These are phyloP conservation scores for Candida dajiaensis DNA, from an alignment of 805 yeast species.

Conservation along the genomic window DNA sequence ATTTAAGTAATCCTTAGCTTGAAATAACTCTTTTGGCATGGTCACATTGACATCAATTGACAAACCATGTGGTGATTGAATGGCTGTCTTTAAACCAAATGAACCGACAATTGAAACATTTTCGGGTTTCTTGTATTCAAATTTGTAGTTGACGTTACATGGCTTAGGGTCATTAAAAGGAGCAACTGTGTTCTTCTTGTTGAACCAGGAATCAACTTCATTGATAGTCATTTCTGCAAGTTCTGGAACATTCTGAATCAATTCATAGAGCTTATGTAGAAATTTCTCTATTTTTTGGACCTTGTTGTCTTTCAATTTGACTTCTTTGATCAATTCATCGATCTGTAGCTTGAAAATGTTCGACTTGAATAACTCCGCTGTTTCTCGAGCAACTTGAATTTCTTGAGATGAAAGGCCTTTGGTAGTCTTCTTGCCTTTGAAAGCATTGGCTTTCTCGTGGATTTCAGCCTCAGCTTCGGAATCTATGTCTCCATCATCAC, in stretches of 20 bases:
- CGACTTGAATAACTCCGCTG: slow-evolving; percentile 90
- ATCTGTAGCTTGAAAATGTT: slow-evolving; percentile 93
- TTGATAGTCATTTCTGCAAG: slow-evolving; percentile 44
- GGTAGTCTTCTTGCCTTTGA: slow-evolving; percentile 10
- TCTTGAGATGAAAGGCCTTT: slow-evolving; percentile 59
- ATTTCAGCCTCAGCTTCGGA: slow-evolving; percentile 19
- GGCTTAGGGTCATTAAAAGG: slow-evolving; percentile 95
- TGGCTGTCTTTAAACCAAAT: slow-evolving; percentile 80
- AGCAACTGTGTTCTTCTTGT: slow-evolving; percentile 48
- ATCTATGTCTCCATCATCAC: slow-evolving; percentile 14
- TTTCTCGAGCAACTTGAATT: slow-evolving; percentile 85
- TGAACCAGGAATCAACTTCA: slow-evolving; percentile 53
- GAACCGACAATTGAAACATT: slow-evolving; percentile 81
- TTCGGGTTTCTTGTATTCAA: slow-evolving; percentile 64
- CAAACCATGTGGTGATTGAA: slow-evolving; percentile 54
- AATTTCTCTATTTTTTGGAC: slow-evolving; percentile 65
- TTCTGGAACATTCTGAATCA: slow-evolving; percentile 60
- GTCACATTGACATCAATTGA: slow-evolving; percentile 75
- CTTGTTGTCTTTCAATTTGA: slow-evolving; percentile 65
- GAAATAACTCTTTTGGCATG: slow-evolving; percentile 74
- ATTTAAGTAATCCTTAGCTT: slow-evolving; percentile 84
- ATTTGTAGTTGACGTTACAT: slow-evolving; percentile 59
- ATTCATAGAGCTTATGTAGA: slow-evolving; percentile 64
- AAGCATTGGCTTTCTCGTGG: slow-evolving; percentile 13
- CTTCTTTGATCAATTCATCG: slow-evolving; percentile 82